phyloP scores from a whole-genome alignment of 306 rosid species.

The Cicer bijugum region DNA sequence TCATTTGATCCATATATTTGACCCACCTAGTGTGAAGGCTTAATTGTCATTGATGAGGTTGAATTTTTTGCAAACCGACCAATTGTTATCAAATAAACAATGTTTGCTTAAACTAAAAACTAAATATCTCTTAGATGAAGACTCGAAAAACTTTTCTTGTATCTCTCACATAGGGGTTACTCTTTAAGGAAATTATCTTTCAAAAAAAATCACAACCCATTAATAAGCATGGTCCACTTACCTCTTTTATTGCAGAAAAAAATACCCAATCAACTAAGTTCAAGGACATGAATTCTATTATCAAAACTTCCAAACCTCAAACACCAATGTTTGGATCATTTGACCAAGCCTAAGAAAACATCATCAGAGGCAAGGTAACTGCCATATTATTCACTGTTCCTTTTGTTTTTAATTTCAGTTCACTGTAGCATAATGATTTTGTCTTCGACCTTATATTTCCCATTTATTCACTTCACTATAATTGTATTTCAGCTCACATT shows the following conservation, averaged over 20 bases:
- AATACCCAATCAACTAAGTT: not conserved
- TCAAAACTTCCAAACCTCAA: constrained; percentile 28
- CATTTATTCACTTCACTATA: not conserved
- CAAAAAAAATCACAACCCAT: constrained; percentile 5
- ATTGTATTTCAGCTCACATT: not conserved
- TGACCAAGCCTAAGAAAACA: not conserved
- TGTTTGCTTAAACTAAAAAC: no score
- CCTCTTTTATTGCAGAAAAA: not conserved
- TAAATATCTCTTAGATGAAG: no score
- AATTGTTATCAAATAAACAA: not conserved
- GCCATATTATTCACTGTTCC: not conserved
- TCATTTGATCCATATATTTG: not conserved
- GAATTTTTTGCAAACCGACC: not conserved
- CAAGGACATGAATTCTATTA: not conserved
- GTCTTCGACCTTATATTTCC: not conserved
- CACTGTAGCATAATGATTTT: not conserved
- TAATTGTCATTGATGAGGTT: not conserved
- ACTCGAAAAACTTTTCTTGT: no score
- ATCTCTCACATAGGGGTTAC: not conserved
- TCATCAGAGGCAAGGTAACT: not conserved
- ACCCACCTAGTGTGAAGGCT: constrained; percentile 15
- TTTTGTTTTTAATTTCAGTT: not conserved
- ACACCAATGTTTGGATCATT: not conserved
- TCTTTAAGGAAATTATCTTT: not conserved
- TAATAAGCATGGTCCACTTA: not conserved